Evolutionary conservation across 148 eudicot genomes (phyloP).

Genomic region (Chenopodium quinoa): DNA sequence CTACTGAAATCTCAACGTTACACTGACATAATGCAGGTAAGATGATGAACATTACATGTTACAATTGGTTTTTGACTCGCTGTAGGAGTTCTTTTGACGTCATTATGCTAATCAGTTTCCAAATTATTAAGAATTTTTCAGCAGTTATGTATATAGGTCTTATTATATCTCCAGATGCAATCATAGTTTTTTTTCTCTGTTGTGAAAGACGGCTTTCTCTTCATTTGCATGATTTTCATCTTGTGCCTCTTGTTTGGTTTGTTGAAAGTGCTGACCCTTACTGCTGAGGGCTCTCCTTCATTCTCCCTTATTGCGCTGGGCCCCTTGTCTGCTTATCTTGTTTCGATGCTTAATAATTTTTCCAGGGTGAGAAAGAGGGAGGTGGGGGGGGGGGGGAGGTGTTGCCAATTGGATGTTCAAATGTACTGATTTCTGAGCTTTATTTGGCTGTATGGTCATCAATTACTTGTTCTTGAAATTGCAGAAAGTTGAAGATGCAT

Average conservation of each 20-base stretch:
- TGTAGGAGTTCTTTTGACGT: neutral
- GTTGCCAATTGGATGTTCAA: neutral
- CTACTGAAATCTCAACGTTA: slow-evolving; percentile 82
- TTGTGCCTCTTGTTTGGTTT: neutral
- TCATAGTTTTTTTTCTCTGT: neutral
- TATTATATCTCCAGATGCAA: neutral
- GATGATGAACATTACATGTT: slow-evolving; percentile 17
- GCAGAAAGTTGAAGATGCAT: slow-evolving; percentile 89
- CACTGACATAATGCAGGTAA: slow-evolving; percentile 81
- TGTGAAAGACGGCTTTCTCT: neutral
- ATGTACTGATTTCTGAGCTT: neutral
- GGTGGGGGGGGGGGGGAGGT: no score
- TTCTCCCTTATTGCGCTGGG: neutral
- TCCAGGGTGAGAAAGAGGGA: neutral
- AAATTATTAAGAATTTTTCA: neutral
- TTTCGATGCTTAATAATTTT: neutral
- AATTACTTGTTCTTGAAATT: slow-evolving; percentile 9
- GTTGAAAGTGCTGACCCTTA: no score
- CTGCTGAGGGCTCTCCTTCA: neutral
- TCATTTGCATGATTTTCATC: neutral
- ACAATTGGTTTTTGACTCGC: neutral
- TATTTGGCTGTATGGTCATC: neutral
- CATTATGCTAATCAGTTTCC: neutral
- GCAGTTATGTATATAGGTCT: neutral
- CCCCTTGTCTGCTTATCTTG: neutral